Conservation (phyloP, 345 rosid species). For the Citrus glauca region DNA sequence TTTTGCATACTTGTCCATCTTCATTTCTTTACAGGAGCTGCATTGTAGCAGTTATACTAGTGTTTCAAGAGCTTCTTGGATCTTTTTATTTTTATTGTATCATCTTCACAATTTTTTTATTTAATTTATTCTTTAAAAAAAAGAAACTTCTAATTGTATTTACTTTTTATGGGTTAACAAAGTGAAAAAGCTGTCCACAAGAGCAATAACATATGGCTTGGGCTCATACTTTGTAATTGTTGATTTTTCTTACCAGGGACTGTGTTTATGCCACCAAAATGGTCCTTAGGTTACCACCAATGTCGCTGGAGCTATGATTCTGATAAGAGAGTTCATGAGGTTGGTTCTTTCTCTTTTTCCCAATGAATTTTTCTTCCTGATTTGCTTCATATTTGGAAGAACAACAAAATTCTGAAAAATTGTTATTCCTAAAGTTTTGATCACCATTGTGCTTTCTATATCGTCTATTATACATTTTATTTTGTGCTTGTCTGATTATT, state of each 20-base stretch:
- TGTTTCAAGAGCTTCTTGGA: not conserved
- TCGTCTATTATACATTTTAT: not conserved
- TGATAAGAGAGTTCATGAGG: conserved; percentile 76
- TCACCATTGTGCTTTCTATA: not conserved
- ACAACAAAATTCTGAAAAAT: not conserved
- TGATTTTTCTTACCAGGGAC: conserved; percentile 46
- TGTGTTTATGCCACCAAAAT: conserved; percentile 90
- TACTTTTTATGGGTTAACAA: not conserved
- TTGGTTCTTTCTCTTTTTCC: conserved; percentile 13
- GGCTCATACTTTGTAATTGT: not conserved
- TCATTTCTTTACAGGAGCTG: not conserved
- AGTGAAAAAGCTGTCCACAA: not conserved
- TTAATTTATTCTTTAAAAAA: not conserved
- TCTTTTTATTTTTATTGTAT: not conserved
- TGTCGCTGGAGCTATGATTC: conserved; percentile 95
- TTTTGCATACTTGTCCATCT: not conserved
- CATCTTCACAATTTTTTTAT: not conserved
- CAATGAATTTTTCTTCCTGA: not conserved
- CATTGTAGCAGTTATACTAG: not conserved
- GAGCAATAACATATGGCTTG: not conserved
- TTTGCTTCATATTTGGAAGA: not conserved
- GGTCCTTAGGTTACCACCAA: conserved; percentile 95
- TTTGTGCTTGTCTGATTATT: conserved; percentile 8
- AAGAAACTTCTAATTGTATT: not conserved
- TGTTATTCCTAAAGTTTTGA: not conserved